phyloP scores from a whole-genome alignment of 2,329 filamentous ascomycete species.

The Corniculantispora saksenae region DNA sequence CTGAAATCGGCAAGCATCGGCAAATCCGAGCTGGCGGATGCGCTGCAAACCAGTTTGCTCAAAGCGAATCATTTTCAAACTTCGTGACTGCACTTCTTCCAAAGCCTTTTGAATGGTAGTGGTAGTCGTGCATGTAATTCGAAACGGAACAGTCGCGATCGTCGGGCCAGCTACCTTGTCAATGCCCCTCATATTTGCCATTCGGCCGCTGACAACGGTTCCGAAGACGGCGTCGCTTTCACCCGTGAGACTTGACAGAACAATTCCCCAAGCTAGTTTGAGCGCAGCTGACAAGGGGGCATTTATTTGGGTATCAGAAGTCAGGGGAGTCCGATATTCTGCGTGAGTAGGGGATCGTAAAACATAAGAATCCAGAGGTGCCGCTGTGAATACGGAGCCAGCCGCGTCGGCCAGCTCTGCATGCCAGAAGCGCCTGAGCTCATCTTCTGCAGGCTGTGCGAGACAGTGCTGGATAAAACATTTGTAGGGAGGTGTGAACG shows the following conservation, averaged over 20 bases:
- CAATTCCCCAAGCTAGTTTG: conserved; percentile 16
- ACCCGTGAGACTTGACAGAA: conserved; percentile 14
- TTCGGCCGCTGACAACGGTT: conserved; percentile 18
- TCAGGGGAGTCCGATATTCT: background rate
- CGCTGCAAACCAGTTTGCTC: conserved; percentile 61
- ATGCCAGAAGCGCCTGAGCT: conserved; percentile 29
- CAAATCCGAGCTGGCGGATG: conserved; percentile 54
- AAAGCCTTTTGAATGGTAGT: background rate
- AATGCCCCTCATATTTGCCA: conserved; percentile 19
- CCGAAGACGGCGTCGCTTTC: conserved; percentile 20
- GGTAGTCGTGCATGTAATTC: background rate
- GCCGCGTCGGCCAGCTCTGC: conserved; percentile 25
- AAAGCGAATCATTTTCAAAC: conserved; percentile 20
- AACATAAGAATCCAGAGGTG: conserved; percentile 33
- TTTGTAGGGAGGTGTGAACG: background rate
- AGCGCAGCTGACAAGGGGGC: conserved; percentile 37
- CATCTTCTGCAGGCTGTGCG: conserved; percentile 22
- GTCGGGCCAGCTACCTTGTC: conserved; percentile 26
- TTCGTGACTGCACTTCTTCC: conserved; percentile 10
- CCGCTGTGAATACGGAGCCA: conserved; percentile 40
- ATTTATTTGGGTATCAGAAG: conserved; percentile 33
- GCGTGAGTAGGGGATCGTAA: background rate
- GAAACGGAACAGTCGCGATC: conserved; percentile 26
- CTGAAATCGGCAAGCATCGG: conserved; percentile 54
- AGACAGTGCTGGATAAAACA: conserved; percentile 20